These are phyloP conservation scores for Stachybotrys chlorohalonatus DNA, from an alignment of 2,329 filamentous ascomycete genomes.

Conservation along the genomic window DNA sequence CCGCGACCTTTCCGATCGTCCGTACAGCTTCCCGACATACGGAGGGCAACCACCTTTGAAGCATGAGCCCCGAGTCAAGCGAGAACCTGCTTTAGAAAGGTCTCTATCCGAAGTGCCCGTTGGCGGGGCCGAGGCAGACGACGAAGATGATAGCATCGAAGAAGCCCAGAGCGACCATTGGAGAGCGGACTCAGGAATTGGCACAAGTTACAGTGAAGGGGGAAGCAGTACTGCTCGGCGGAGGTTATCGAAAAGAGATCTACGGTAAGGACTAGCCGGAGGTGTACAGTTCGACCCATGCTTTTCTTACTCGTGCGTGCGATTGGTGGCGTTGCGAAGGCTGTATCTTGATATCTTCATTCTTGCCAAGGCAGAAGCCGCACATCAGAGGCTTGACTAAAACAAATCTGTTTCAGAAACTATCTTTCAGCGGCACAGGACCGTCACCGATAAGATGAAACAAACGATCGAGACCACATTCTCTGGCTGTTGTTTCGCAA, in stretches of 20 bases:
- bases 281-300: no score
- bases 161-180: conserved; percentile 14
- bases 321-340: no score
- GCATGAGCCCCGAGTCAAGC: conserved; percentile 28
- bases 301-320: no score
- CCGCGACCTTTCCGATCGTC: conserved; percentile 27
- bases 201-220: conserved; percentile 42
- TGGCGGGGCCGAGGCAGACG: conserved; percentile 33
- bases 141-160: conserved; percentile 27
- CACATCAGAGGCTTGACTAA: not conserved
- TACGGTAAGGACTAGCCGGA: not conserved
- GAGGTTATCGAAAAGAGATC: conserved; percentile 11
- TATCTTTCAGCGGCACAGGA: not conserved
- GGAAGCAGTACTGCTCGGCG: conserved; percentile 20
- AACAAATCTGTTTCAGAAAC: not conserved
- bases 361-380: not conserved
- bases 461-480: not conserved
- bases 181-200: conserved; percentile 35
- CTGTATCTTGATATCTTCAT: not conserved
- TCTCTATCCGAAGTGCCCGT: conserved; percentile 23
- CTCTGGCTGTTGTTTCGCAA: not conserved
- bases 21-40: conserved; percentile 34
- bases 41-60: conserved; percentile 30
- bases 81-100: conserved; percentile 19
- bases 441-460: not conserved